Evolutionary conservation across 2,329 filamentous ascomycete genomes (phyloP), one percentile per base, ranked within the genome.

Genomic region (Epichloe sp.): DNA sequence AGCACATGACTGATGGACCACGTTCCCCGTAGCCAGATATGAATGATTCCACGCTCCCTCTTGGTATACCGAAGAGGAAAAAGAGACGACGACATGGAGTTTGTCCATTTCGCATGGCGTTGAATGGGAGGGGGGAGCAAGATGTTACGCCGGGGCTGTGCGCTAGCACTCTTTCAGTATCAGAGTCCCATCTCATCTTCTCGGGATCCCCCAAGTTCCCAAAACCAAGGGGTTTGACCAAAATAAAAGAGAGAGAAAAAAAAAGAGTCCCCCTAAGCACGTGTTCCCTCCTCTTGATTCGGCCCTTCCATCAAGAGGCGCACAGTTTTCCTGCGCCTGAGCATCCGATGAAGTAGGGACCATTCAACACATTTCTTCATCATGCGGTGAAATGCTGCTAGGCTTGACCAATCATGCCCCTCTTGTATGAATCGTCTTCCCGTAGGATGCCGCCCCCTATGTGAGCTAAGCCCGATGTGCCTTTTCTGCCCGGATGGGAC

Each of bases 251-350:
- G 26, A 31, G 8, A 31, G 26, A 14, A 6, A 26, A 26, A 2
- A 21, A 21, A 5, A 41, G 11, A 41, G 41, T n/a, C 4, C 23
- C 3, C 15, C 42, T 12, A n/a, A 44, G 40, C 50, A 52, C 50
- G 50, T 52, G 45, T 44, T 4, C 34, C 45, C 34, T 7, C 46
- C 19, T 42, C 19, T 41, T 48, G 50, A 56, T 50, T 56, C 53
- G 53, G 53, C 36, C 55, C 53, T 52, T 49, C 7, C 52, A 45
- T 52, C 53, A 55, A 51, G 47, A 55, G 54, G 47, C 36, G 48
- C 34, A 4, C 5, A 47, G 47, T 2, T 8, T 51, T 52, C 38
- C 49, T 52, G 49, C 50, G 11, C 41, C n/a, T 14, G 35, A 19
- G 10, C 19, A 8, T 12, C 17, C 1, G 23, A 36, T 44, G 17